Evolutionary conservation across 140 eudicot species (phyloP).

Genomic region (Ambrosia hybrid): DNA sequence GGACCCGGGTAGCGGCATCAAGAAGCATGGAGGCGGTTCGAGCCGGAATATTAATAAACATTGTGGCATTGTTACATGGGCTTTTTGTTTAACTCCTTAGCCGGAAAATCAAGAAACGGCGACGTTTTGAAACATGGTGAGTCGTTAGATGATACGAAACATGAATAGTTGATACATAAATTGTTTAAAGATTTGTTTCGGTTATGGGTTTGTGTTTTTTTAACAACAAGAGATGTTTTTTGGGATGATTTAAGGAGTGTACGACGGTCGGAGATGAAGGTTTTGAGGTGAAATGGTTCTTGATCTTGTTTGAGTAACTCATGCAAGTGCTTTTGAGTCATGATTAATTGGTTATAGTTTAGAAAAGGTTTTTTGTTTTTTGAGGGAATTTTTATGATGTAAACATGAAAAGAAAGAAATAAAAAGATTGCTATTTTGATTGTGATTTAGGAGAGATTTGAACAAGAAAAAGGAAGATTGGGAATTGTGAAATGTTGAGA

Average conservation of each 20-base stretch:
- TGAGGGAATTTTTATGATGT: no score
- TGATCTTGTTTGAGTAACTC: constrained; percentile 81
- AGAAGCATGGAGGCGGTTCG: constrained; percentile 70
- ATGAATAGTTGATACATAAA: constrained; percentile 55
- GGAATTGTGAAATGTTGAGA: constrained; percentile 40
- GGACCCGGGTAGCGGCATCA: constrained; percentile 82
- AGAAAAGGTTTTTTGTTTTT: no score
- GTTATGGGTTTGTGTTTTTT: constrained; percentile 34
- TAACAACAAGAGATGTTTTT: no score
- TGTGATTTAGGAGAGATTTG: constrained; percentile 21
- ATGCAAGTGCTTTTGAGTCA: constrained; percentile 66
- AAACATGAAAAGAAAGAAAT: not conserved
- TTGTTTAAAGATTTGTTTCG: constrained; percentile 29
- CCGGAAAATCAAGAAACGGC: constrained; percentile 51
- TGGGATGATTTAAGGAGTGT: constrained; percentile 37
- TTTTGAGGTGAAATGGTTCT: constrained; percentile 71
- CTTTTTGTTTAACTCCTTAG: constrained; percentile 38
- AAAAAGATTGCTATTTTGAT: not conserved
- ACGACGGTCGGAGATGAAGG: constrained; percentile 55
- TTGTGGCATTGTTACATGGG: constrained; percentile 46
- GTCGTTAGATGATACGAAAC: constrained; percentile 50
- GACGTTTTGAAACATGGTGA: constrained; percentile 61
- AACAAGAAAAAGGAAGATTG: constrained; percentile 26
- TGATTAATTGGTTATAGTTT: not conserved
- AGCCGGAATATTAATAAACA: constrained; percentile 63